phyloP scores from a whole-genome alignment of 1,284 basidiomycete species.

The Bjerkandera adusta region DNA sequence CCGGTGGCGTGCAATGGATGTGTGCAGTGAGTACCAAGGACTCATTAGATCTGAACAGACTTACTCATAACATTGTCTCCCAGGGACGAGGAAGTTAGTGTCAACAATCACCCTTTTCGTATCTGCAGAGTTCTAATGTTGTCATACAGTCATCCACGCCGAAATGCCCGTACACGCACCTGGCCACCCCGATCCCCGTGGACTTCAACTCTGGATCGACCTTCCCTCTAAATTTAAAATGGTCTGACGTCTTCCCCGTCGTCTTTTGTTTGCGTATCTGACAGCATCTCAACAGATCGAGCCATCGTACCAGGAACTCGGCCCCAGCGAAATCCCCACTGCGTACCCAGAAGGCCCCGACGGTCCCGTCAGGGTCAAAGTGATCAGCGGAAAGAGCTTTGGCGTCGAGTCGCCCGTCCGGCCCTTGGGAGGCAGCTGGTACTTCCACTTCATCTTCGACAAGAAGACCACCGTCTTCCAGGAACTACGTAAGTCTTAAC shows the following conservation, averaged over 20 bases:
- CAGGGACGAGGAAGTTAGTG: conserved; percentile 43
- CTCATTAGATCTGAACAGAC: background rate
- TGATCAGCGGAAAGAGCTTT: conserved; percentile 88
- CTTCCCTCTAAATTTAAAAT: conserved; percentile 87
- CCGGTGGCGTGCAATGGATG: conserved; percentile 96
- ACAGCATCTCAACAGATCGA: too few species aligned
- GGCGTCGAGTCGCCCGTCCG: conserved; percentile 86
- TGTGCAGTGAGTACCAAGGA: conserved; percentile 62
- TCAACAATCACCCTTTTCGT: background rate
- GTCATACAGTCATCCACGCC: conserved; percentile 65
- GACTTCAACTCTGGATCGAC: conserved; percentile 94
- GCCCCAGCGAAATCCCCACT: conserved; percentile 61
- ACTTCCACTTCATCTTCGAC: conserved; percentile 79
- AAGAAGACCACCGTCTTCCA: conserved; percentile 77
- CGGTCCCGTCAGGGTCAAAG: conserved; percentile 73
- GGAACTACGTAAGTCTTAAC: conserved; percentile 69
- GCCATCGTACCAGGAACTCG: conserved; percentile 77
- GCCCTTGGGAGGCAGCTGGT: conserved; percentile 92
- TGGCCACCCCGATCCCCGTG: conserved; percentile 68
- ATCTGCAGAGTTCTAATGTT: background rate
- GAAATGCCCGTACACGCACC: conserved; percentile 86
- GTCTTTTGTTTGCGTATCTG: too few species aligned
- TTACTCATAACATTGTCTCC: background rate
- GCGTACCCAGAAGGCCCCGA: conserved; percentile 72
- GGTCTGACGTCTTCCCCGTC: conserved; percentile 29